These are phyloP conservation scores for Pascua sp. DNA, from an alignment of 1,284 basidiomycete species.

Conservation along the genomic window DNA sequence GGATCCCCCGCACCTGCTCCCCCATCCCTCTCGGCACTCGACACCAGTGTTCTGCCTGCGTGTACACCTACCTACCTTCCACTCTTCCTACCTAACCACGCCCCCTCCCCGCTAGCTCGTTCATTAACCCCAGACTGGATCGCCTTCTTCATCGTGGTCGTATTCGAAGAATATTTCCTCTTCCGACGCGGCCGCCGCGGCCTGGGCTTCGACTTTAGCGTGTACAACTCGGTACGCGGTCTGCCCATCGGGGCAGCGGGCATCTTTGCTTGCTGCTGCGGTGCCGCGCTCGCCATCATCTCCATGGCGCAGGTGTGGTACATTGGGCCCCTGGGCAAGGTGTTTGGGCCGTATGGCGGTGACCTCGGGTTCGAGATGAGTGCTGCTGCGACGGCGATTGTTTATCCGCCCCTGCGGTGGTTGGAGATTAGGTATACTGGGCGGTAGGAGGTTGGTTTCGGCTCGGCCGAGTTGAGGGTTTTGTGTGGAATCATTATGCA, in stretches of 20 bases:
- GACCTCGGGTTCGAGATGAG: constrained; percentile 61
- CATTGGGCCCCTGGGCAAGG: constrained; percentile 54
- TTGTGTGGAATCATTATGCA: no score
- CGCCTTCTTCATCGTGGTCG: constrained; percentile 52
- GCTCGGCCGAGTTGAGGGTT: no score
- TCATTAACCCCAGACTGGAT: constrained; percentile 12
- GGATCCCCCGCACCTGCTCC: no score
- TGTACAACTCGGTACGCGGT: constrained; percentile 55
- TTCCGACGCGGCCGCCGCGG: constrained; percentile 54
- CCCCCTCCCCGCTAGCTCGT: neutral
- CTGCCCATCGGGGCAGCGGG: constrained; percentile 61
- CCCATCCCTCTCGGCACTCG: no score
- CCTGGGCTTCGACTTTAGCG: constrained; percentile 58
- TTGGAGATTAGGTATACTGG: constrained; percentile 31
- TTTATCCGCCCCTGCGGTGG: constrained; percentile 34
- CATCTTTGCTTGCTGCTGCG: constrained; percentile 54
- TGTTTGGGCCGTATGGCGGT: constrained; percentile 54
- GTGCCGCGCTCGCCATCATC: constrained; percentile 52
- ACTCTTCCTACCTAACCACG: constrained; percentile 26
- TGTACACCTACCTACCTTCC: no score
- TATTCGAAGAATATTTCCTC: constrained; percentile 60
- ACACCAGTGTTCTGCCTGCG: no score
- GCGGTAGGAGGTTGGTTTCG: constrained; percentile 13
- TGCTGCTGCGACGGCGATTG: constrained; percentile 23
- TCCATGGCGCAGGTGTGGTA: constrained; percentile 52